Evolutionary conservation across 148 eudicot genomes (phyloP).

Genomic region (Nyssa sinensis): DNA sequence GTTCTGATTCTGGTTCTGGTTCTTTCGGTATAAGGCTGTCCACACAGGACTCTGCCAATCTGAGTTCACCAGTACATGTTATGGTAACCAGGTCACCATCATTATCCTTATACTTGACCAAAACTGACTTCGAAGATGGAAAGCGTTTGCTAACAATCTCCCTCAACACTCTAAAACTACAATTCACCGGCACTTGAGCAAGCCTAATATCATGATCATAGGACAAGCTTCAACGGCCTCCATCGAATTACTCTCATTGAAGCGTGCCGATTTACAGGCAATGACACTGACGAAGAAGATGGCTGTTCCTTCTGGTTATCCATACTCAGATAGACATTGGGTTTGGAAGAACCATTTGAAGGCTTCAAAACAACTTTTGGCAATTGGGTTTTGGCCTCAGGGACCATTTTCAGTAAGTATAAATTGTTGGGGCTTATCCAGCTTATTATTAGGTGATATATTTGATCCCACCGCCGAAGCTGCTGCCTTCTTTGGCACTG

Average conservation of each 20-base stretch:
- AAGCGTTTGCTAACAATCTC: slow-evolving; percentile 68
- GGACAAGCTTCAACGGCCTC: slow-evolving; percentile 87
- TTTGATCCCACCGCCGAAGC: slow-evolving; percentile 29
- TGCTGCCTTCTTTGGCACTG: slow-evolving; percentile 60
- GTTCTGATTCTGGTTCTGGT: no score
- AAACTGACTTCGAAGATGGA: slow-evolving; percentile 74
- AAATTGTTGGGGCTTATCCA: slow-evolving; percentile 44
- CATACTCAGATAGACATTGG: slow-evolving; percentile 27
- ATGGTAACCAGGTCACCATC: slow-evolving; percentile 93
- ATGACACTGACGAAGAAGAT: slow-evolving; percentile 16
- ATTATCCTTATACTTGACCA: slow-evolving; percentile 77
- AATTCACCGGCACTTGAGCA: slow-evolving; percentile 81
- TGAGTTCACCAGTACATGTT: slow-evolving; percentile 72
- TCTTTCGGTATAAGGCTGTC: slow-evolving; percentile 55
- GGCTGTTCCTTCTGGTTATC: slow-evolving; percentile 32
- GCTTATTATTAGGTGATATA: slow-evolving; percentile 32
- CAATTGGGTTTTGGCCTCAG: slow-evolving; percentile 50
- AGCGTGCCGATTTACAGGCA: slow-evolving; percentile 21
- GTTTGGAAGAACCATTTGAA: slow-evolving; percentile 50
- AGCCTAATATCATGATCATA: slow-evolving; percentile 92
- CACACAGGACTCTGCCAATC: slow-evolving; percentile 70
- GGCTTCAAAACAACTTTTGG: slow-evolving; percentile 73
- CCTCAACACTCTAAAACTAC: slow-evolving; percentile 70
- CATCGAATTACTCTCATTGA: slow-evolving; percentile 30
- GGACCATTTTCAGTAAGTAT: slow-evolving; percentile 55